phyloP scores from a whole-genome alignment of 371 early-diverging fungal genomes.

The Mortierella sp. region DNA sequence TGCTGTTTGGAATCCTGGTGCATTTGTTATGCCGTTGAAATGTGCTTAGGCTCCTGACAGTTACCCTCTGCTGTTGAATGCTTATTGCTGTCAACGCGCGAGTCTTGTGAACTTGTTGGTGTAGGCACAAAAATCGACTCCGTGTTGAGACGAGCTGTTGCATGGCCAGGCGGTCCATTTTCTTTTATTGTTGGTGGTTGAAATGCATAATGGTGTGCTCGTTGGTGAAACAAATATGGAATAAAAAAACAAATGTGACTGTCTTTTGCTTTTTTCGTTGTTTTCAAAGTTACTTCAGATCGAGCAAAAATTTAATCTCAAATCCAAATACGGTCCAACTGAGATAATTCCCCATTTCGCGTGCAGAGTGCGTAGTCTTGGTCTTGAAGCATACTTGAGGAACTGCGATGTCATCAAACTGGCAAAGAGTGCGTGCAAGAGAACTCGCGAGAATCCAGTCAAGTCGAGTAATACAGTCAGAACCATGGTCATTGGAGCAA shows the following conservation, averaged over 20 bases:
- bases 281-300: not conserved
- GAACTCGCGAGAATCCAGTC: slow-evolving; percentile 24
- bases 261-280: not conserved
- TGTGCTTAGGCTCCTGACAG: too few relatives aligned
- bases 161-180: slow-evolving; percentile 11
- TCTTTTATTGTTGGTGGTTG: too few relatives aligned
- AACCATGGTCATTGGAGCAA: slow-evolving; percentile 24
- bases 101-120: not conserved
- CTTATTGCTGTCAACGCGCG: not conserved
- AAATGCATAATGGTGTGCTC: too few relatives aligned
- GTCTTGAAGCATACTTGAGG: slow-evolving; percentile 10
- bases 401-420: slow-evolving; percentile 33
- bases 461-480: slow-evolving; percentile 26
- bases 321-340: slow-evolving; percentile 37
- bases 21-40: too few relatives aligned
- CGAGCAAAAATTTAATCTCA: slow-evolving; percentile 34
- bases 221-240: not conserved
- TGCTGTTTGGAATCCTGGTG: too few relatives aligned
- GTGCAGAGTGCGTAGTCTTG: not conserved
- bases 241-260: not conserved
- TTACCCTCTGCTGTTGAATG: not conserved
- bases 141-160: slow-evolving; percentile 2
- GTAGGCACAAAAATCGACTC: not conserved
- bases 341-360: slow-evolving; percentile 22
- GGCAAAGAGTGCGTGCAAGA: slow-evolving; percentile 31